phyloP scores from a whole-genome alignment of 1,284 basidiomycete genomes.

The Psilocybe mexicana region DNA sequence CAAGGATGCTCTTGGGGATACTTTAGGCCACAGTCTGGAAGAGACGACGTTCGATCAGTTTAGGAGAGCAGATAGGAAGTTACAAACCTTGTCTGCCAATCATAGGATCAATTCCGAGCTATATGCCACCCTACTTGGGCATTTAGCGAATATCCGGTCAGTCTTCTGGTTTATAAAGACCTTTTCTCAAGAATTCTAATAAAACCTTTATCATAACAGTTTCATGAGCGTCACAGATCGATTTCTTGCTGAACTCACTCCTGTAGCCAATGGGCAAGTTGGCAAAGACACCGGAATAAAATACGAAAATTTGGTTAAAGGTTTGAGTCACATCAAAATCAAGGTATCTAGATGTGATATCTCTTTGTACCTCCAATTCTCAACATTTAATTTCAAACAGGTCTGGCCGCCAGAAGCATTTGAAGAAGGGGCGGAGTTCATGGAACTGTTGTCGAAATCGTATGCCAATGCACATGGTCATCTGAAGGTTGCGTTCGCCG shows the following conservation, averaged over 20 bases:
- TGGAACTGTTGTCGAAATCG: slow-evolving; percentile 80
- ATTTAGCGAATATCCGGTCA: slow-evolving; percentile 77
- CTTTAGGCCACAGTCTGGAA: slow-evolving; percentile 77
- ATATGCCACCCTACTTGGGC: slow-evolving; percentile 81
- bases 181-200: background rate
- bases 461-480: slow-evolving; percentile 87
- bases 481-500: slow-evolving; percentile 86
- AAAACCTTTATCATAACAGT: slow-evolving; percentile 35
- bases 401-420: slow-evolving; percentile 94
- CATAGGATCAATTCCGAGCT: slow-evolving; percentile 79
- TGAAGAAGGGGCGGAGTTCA: slow-evolving; percentile 92
- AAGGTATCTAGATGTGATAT: slow-evolving; percentile 47
- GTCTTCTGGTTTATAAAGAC: slow-evolving; percentile 14
- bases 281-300: slow-evolving; percentile 78
- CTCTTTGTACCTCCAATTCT: background rate
- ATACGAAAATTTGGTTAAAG: slow-evolving; percentile 81
- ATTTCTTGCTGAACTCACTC: slow-evolving; percentile 76
- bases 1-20: slow-evolving; percentile 76
- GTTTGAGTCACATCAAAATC: slow-evolving; percentile 78
- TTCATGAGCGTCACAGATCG: slow-evolving; percentile 88
- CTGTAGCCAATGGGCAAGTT: slow-evolving; percentile 72
- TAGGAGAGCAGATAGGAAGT: slow-evolving; percentile 69
- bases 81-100: slow-evolving; percentile 66
- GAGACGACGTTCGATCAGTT: slow-evolving; percentile 88
- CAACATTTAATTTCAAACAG: slow-evolving; percentile 35